Conservation (phyloP, 768 basidiomycete species). For the Strobilomyces confusus region DNA sequence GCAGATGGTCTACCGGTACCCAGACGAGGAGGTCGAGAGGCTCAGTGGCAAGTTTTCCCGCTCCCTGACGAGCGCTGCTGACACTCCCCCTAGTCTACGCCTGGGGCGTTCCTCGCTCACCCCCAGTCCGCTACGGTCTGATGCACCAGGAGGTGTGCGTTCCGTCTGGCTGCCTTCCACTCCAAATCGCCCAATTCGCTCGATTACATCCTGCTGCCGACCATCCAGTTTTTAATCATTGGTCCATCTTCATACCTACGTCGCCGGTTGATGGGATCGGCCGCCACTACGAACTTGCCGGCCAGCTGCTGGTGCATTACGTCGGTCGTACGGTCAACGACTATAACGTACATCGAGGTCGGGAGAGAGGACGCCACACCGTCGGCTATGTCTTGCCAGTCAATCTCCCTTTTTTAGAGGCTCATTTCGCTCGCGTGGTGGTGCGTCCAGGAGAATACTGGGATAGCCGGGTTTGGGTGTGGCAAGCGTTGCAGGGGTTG, state of each 20-base stretch:
- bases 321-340: background rate
- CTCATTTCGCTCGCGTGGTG: constrained; percentile 3
- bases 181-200: constrained; percentile 1
- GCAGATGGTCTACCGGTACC: constrained; percentile 3
- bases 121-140: background rate
- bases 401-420: constrained; percentile 4
- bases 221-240: background rate
- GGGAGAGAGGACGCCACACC: constrained; percentile 8
- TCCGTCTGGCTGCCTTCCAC: constrained; percentile 1
- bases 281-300: constrained; percentile 8
- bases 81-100: background rate
- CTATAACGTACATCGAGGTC: background rate
- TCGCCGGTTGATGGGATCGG: constrained; percentile 3
- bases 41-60: background rate
- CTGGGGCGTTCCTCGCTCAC: background rate
- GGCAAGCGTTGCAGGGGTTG: constrained; percentile 3
- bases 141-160: constrained; percentile 1
- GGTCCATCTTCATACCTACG: constrained; percentile 12
- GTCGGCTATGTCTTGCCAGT: constrained; percentile 7
- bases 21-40: too few species aligned
- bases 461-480: constrained; percentile 7
- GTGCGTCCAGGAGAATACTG: too few species aligned
- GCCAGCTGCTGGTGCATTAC: background rate
- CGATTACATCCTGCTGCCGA: background rate
- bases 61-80: background rate